These are phyloP conservation scores for Wickerhamomyces strasburgensis DNA, from an alignment of 805 yeast species.

Conservation along the genomic window DNA sequence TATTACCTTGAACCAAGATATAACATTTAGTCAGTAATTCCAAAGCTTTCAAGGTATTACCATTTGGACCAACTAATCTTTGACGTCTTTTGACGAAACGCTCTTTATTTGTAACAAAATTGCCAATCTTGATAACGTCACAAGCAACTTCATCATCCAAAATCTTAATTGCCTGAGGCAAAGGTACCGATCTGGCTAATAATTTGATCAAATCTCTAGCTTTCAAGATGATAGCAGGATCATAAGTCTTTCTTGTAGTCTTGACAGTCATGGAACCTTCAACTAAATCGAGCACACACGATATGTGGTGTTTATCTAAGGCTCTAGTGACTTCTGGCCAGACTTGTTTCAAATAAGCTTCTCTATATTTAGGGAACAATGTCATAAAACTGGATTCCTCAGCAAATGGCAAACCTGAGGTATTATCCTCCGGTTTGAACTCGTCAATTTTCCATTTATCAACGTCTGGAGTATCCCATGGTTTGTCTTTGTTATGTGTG, in stretches of 20 bases:
- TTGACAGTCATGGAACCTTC: slow-evolving; percentile 98
- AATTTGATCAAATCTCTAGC: slow-evolving; percentile 94
- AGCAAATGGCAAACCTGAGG: slow-evolving; percentile 81
- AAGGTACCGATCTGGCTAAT: slow-evolving; percentile 93
- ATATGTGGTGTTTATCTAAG: slow-evolving; percentile 65
- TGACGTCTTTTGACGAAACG: slow-evolving; percentile 94
- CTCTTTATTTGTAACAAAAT: slow-evolving; percentile 82
- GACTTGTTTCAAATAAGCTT: slow-evolving; percentile 75
- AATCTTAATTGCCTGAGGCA: slow-evolving; percentile 91
- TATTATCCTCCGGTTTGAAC: slow-evolving; percentile 85
- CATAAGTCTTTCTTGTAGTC: slow-evolving; percentile 92
- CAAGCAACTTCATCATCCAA: slow-evolving; percentile 91
- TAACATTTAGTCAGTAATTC: slow-evolving; percentile 95
- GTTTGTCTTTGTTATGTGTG: slow-evolving; percentile 90
- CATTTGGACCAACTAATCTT: slow-evolving; percentile 93
- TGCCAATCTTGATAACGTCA: slow-evolving; percentile 94
- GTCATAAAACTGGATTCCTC: slow-evolving; percentile 96
- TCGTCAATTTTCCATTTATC: slow-evolving; percentile 91
- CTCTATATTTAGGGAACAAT: slow-evolving; percentile 94
- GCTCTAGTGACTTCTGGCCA: slow-evolving; percentile 93
- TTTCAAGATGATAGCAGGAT: slow-evolving; percentile 88
- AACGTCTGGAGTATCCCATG: slow-evolving; percentile 95
- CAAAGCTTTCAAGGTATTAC: slow-evolving; percentile 92
- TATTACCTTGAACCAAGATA: slow-evolving; percentile 93
- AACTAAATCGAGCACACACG: slow-evolving; percentile 83